phyloP scores from a whole-genome alignment of 202 grass and related monocot genomes.

The Musa balbisiana region DNA sequence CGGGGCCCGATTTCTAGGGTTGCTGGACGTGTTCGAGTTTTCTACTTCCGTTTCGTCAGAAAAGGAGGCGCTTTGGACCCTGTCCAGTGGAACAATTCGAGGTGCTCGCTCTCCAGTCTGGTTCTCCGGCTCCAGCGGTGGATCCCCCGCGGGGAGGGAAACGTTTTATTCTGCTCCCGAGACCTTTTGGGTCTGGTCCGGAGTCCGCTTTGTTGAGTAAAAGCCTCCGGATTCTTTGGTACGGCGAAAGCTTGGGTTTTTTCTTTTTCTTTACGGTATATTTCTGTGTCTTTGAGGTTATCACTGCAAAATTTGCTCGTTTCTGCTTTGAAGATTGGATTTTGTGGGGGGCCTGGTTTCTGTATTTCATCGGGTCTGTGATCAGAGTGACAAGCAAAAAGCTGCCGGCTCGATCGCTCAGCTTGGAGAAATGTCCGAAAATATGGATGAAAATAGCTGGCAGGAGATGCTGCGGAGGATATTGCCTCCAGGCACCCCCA shows the following conservation, averaged over 20 bases:
- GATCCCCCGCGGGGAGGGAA: no score
- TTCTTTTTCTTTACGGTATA: not conserved
- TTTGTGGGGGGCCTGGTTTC: not conserved
- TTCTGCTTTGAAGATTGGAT: slow-evolving; percentile 10
- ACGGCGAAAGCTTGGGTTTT: not conserved
- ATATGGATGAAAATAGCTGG: slow-evolving; percentile 38
- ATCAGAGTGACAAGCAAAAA: not conserved
- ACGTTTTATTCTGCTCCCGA: not conserved
- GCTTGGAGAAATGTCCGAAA: slow-evolving; percentile 26
- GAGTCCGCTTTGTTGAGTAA: not conserved
- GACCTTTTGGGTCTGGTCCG: not conserved
- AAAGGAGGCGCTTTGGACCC: no score
- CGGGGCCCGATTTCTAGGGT: no score
- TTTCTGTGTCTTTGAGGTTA: not conserved
- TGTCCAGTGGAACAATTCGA: no score
- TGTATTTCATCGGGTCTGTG: not conserved
- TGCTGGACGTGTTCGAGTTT: no score
- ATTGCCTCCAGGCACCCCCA: slow-evolving; percentile 66
- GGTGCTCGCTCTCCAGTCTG: no score
- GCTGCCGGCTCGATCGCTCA: not conserved
- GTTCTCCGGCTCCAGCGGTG: no score
- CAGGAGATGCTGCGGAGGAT: slow-evolving; percentile 65
- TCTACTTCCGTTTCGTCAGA: no score
- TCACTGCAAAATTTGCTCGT: not conserved
- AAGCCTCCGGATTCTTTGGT: not conserved